Base-by-base conservation (phyloP, 768 basidiomycete genomes). In the Serendipita indica region DNA sequence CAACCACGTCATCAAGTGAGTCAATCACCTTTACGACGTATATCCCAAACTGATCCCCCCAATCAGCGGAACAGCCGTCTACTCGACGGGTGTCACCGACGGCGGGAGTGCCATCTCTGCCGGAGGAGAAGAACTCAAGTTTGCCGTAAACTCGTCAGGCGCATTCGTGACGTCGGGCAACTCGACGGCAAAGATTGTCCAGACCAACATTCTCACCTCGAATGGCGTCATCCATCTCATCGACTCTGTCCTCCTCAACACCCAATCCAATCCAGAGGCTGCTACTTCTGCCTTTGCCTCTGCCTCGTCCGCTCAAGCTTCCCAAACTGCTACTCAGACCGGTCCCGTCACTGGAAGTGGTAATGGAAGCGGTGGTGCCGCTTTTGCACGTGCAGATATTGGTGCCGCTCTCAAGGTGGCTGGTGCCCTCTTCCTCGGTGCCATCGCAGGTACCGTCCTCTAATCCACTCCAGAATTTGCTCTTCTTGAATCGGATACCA, bases 221-320 rank as follows among this genome's bases (percentile, higher is more conserved):
- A 87, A 88, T 62, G 86, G 85, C 45, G 86, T 87, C 39, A 67
- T 84, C 6, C 84, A 88, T 66, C 66, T 82, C 39, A 75, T 84
- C 60, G 72, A 82, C 62, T 63, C 69, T 16, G 78, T 82, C 7
- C 72, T 85, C 32, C 39, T 78, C 14, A 74, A 79, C 66, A 70
- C 72, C 2, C 66, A 73, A 4, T 63, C 60, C 1, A 68, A 83
- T 64, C 43, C 71, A 6, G 62, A 63, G 3, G 75, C 73, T 0
- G 83, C 81, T 3, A 72, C 68, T 45, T 73, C 76, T 59, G 81
- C 80, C 1, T 69, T 61, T 16, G 62, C 65, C n/a, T 79, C 79
- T 16, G 75, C 76, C n/a, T 73, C 78, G 2, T 76, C 79, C 3
- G 74, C 67, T 2, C 60, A 63, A 30, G 75, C 76, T 3, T 70